These are phyloP conservation scores for Xerocomellus intermedius DNA, from an alignment of 768 basidiomycete genomes.

Conservation along the genomic window DNA sequence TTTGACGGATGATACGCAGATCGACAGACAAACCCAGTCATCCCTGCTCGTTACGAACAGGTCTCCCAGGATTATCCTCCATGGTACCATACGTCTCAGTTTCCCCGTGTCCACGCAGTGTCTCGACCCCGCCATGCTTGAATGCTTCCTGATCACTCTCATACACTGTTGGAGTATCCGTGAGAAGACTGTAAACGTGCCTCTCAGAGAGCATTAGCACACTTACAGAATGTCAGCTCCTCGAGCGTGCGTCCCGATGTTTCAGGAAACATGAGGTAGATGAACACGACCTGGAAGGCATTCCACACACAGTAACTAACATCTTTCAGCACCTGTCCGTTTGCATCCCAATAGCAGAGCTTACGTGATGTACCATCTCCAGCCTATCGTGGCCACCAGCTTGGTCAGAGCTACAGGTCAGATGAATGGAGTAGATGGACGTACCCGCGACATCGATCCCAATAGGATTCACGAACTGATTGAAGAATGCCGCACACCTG, in stretches of 20 bases:
- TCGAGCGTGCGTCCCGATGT: constrained; percentile 1
- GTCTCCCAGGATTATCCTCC: not conserved
- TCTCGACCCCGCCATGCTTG: not conserved
- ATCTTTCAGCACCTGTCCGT: not conserved
- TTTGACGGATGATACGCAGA: too few relatives aligned
- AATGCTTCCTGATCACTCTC: not conserved
- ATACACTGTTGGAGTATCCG: not conserved
- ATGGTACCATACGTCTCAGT: not conserved
- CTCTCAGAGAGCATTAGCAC: not conserved
- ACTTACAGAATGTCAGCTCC: constrained; percentile 13
- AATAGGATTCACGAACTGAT: constrained; percentile 18
- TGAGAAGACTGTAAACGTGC: not conserved
- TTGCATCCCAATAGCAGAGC: not conserved
- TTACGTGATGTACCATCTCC: constrained; percentile 12
- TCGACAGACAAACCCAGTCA: not conserved
- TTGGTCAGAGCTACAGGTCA: not conserved
- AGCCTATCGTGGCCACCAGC: not conserved
- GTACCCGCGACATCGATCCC: constrained; percentile 13
- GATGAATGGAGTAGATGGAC: not conserved
- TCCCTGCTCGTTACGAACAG: not conserved
- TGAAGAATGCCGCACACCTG: constrained; percentile 32
- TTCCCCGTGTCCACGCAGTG: not conserved
- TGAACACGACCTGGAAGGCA: not conserved
- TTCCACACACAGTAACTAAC: not conserved
- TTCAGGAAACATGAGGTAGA: constrained; percentile 2